These are phyloP conservation scores for Coemansia sp. DNA, from an alignment of 192 early-diverging fungal species.

Conservation along the genomic window DNA sequence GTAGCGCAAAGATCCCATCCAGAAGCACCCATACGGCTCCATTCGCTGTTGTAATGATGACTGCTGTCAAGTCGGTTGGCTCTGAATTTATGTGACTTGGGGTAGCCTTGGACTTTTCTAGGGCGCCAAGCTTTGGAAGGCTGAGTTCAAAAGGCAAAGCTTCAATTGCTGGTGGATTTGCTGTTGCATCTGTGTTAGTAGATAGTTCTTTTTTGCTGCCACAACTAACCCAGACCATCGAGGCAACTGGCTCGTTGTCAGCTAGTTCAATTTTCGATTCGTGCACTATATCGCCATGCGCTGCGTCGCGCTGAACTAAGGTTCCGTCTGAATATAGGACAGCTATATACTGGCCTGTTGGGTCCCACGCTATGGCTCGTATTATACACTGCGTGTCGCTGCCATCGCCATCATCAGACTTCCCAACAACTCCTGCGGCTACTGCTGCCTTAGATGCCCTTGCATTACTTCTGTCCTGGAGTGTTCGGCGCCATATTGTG, in stretches of 20 bases:
- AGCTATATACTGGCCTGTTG: conserved; percentile 19
- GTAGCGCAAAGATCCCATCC: conserved; percentile 42
- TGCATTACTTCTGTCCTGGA: conserved; percentile 11
- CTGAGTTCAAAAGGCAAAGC: conserved; percentile 20
- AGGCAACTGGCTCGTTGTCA: conserved; percentile 10
- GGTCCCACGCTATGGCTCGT: conserved; percentile 37
- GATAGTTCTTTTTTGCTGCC: not conserved
- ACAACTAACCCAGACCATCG: conserved; percentile 40
- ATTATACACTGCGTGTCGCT: conserved; percentile 10
- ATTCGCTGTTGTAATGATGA: conserved; percentile 14
- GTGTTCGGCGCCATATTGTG: conserved; percentile 39
- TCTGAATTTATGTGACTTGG: conserved; percentile 24
- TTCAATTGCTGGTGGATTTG: not conserved
- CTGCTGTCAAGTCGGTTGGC: conserved; percentile 20
- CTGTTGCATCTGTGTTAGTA: not conserved
- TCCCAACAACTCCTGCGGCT: not conserved
- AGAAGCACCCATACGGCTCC: conserved; percentile 37
- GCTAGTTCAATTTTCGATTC: conserved; percentile 22
- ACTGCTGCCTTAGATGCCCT: not conserved
- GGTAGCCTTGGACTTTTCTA: conserved; percentile 29
- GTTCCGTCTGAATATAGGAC: conserved; percentile 34
- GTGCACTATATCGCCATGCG: conserved; percentile 38
- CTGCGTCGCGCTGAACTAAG: conserved; percentile 40
- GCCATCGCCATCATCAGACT: not conserved
- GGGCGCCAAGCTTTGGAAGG: conserved; percentile 23